Conservation (phyloP, 1,139 yeast genomes). For the Debaryomycetaceae sp. region DNA sequence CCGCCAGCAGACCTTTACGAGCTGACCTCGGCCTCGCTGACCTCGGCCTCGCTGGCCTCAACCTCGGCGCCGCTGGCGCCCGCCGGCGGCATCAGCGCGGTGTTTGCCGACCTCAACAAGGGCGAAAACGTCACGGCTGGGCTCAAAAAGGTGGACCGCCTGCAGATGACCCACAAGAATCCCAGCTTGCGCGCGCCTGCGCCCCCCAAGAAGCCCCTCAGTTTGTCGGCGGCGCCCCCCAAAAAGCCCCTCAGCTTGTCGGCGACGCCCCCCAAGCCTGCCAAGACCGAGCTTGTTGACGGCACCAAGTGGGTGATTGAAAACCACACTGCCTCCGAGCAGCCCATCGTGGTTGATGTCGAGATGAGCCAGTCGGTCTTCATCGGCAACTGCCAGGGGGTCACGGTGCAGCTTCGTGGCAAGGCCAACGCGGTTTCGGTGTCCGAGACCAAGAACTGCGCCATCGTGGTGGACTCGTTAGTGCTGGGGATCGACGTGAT, state of each 20-base stretch:
- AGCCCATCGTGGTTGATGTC: slow-evolving; percentile 64
- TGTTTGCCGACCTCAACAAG: slow-evolving; percentile 83
- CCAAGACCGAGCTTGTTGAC: slow-evolving; percentile 75
- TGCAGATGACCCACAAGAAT: slow-evolving; percentile 93
- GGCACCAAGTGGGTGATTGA: slow-evolving; percentile 84
- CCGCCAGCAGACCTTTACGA: too few relatives aligned
- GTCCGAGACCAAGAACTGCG: slow-evolving; percentile 67
- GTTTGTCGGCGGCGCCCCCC: too few relatives aligned
- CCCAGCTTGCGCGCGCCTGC: slow-evolving; percentile 66
- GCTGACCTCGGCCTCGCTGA: too few relatives aligned
- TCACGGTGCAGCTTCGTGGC: slow-evolving; percentile 81
- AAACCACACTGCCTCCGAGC: slow-evolving; percentile 56
- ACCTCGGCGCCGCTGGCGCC: slow-evolving; percentile 14
- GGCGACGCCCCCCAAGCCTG: slow-evolving; percentile 48
- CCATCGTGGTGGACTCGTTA: slow-evolving; percentile 76
- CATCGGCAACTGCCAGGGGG: slow-evolving; percentile 72
- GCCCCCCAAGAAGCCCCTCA: slow-evolving; percentile 39
- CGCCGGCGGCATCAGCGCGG: slow-evolving; percentile 73
- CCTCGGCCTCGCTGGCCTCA: slow-evolving; percentile 47
- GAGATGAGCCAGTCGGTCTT: slow-evolving; percentile 86
- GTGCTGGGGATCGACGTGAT: slow-evolving; percentile 88
- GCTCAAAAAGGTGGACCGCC: slow-evolving; percentile 85
- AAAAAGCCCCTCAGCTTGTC: slow-evolving; percentile 65
- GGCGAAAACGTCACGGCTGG: slow-evolving; percentile 83
- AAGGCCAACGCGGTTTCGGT: slow-evolving; percentile 86